phyloP scores from a whole-genome alignment of 2,329 filamentous ascomycete species.

The Colletotrichum scovillei region DNA sequence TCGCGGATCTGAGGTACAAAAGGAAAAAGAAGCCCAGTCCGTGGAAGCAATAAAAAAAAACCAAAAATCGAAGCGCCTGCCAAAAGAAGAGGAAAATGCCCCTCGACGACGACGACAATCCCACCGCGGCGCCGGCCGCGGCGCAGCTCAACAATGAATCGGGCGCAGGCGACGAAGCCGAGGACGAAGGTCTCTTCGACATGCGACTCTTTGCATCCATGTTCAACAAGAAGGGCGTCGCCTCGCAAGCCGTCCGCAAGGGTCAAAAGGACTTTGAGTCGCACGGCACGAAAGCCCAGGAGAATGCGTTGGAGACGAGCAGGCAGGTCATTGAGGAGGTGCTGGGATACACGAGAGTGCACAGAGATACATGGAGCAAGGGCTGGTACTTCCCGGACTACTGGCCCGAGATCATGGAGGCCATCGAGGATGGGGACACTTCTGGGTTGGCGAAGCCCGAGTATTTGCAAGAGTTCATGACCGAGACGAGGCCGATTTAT shows the following conservation, averaged over 20 bases:
- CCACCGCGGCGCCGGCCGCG: constrained; percentile 40
- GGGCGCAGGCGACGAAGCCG: constrained; percentile 63
- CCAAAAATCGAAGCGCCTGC: not conserved
- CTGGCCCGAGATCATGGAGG: constrained; percentile 49
- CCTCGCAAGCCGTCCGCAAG: constrained; percentile 79
- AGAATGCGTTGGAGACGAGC: constrained; percentile 81
- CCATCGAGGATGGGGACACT: constrained; percentile 20
- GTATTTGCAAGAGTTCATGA: constrained; percentile 29
- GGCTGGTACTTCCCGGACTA: constrained; percentile 80
- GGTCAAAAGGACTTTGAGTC: constrained; percentile 98
- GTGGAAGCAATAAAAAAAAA: not conserved
- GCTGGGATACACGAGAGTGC: constrained; percentile 79
- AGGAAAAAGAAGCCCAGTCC: not conserved
- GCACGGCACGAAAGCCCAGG: constrained; percentile 87
- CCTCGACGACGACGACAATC: constrained; percentile 57
- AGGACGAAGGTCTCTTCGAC: constrained; percentile 86
- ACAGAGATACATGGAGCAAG: constrained; percentile 74
- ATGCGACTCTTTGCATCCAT: constrained; percentile 77
- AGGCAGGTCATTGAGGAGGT: constrained; percentile 91
- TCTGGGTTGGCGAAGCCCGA: constrained; percentile 26
- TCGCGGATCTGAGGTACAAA: not conserved
- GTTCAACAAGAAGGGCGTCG: constrained; percentile 61
- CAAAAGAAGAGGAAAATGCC: constrained; percentile 45
- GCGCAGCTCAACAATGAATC: constrained; percentile 39
- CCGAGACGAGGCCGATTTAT: constrained; percentile 44